These are phyloP conservation scores for Fusarium xylarioides DNA, from an alignment of 2,329 filamentous ascomycete species.

Conservation along the genomic window DNA sequence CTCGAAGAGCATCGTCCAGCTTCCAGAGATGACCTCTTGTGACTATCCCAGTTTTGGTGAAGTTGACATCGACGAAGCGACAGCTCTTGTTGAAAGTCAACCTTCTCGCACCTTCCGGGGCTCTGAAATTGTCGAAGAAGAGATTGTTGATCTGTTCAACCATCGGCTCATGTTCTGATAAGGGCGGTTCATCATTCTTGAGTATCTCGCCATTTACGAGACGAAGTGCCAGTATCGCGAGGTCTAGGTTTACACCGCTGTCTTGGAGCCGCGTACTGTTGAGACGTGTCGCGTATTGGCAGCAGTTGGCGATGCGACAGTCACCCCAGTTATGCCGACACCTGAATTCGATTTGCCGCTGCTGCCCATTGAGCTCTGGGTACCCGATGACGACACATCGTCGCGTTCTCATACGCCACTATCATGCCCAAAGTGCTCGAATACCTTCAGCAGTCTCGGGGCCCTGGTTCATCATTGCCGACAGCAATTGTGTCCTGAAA, in stretches of 20 bases:
- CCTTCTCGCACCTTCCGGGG: constrained; percentile 12
- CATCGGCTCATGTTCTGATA: neutral
- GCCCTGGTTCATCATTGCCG: no score
- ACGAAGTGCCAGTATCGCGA: constrained; percentile 43
- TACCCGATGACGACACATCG: no score
- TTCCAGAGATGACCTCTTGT: constrained; percentile 42
- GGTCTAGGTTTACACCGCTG: constrained; percentile 28
- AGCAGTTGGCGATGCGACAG: constrained; percentile 48
- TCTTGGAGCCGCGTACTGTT: constrained; percentile 25
- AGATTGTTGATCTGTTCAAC: constrained; percentile 18
- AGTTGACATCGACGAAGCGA: constrained; percentile 31
- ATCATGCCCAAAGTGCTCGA: no score
- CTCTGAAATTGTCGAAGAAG: constrained; percentile 33
- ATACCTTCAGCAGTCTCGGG: no score
- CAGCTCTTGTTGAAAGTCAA: constrained; percentile 43
- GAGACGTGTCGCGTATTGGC: constrained; percentile 43
- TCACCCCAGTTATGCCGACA: no score
- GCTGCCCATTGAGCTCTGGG: no score
- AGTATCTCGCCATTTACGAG: constrained; percentile 48
- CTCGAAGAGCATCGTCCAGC: constrained; percentile 26
- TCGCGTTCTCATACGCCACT: no score
- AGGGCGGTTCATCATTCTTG: constrained; percentile 39
- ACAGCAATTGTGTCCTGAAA: no score
- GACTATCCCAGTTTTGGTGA: constrained; percentile 24
- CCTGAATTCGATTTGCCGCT: no score